These are phyloP conservation scores for Olyra latifolia DNA, from an alignment of 176 grass and related monocot species.

Conservation along the genomic window DNA sequence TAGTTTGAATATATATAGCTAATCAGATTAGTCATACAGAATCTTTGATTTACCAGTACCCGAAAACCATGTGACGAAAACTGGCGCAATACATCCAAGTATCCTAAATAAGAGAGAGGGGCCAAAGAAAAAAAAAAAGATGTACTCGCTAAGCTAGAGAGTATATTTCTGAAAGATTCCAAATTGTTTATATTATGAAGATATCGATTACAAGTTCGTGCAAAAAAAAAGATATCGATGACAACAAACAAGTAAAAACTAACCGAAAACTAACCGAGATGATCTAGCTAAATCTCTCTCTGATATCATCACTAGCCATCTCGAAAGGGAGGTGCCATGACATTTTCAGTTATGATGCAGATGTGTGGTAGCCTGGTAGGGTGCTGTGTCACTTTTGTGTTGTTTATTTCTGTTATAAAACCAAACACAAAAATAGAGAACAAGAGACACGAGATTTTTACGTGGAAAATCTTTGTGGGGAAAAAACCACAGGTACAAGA, in stretches of 20 bases:
- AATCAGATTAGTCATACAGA: constrained; percentile 36
- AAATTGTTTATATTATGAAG: not conserved
- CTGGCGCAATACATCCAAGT: constrained; percentile 44
- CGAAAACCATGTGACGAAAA: constrained; percentile 33
- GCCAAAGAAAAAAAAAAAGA: not conserved
- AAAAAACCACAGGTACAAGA: too few species aligned
- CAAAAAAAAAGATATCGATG: not conserved
- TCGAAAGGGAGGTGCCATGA: constrained; percentile 28
- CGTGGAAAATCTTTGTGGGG: too few species aligned
- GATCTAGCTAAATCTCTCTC: not conserved
- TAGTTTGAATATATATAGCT: constrained; percentile 36
- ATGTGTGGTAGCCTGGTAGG: constrained; percentile 36
- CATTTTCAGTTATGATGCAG: constrained; percentile 31
- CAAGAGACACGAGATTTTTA: too few species aligned
- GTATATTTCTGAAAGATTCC: constrained; percentile 31
- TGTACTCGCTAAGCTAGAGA: not conserved
- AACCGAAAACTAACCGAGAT: constrained; percentile 34
- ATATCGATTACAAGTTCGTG: not conserved
- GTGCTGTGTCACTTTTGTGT: constrained; percentile 31
- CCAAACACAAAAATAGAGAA: too few species aligned
- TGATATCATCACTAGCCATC: constrained; percentile 15
- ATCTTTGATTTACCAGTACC: constrained; percentile 42
- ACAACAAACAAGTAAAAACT: not conserved
- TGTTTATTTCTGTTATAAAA: not conserved
- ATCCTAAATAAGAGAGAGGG: constrained; percentile 33